Evolutionary conservation across 306 rosid species (phyloP), one percentile per base, ranked within the genome.

Genomic region (Malus orientalis): DNA sequence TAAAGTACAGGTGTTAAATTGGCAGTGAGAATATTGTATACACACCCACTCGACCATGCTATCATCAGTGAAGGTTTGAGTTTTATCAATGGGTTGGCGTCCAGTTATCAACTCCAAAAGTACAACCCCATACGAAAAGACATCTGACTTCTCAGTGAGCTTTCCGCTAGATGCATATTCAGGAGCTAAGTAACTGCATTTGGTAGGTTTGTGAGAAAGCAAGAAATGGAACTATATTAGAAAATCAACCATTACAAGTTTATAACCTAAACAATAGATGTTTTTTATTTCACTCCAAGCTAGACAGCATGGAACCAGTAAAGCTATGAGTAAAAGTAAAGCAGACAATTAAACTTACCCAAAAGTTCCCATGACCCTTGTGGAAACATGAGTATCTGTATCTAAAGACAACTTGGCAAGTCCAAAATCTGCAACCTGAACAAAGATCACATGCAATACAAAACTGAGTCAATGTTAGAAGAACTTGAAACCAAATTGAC

Each of bases 81-180:
- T 70, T 86, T 78, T 79, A 79, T 83, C 84, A 12, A 88, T 86
- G 45, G 96, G 92, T 30, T 44, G 83, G 69, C 67, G 80, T 38
- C 96, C 91, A 8, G 90, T 88, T 45, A 90, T 90, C 81, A 90
- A 83, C 82, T 88, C 92, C 87, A 90, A 80, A 58, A 90, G 95
- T 73, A 90, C 88, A 60, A 90, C 90, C 38, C 95, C 95, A 74
- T 55, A 88, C 42, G 92, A 88, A 79, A 83, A 90, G 74, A 90
- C 89, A 66, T 90, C 90, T 33, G 92, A 90, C 80, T 86, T 90
- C 57, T 86, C 90, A 23, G 90, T 90, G 67, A 90, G 90, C 70
- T 83, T 86, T 70, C 96, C 92, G 42, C 92, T 88, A 10, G 91
- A 79, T 62, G 91, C 92, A 83, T 90, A 90, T 69, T 90, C 92